These are phyloP conservation scores for Colletotrichum camelliae DNA, from an alignment of 2,329 filamentous ascomycete genomes.

Conservation along the genomic window DNA sequence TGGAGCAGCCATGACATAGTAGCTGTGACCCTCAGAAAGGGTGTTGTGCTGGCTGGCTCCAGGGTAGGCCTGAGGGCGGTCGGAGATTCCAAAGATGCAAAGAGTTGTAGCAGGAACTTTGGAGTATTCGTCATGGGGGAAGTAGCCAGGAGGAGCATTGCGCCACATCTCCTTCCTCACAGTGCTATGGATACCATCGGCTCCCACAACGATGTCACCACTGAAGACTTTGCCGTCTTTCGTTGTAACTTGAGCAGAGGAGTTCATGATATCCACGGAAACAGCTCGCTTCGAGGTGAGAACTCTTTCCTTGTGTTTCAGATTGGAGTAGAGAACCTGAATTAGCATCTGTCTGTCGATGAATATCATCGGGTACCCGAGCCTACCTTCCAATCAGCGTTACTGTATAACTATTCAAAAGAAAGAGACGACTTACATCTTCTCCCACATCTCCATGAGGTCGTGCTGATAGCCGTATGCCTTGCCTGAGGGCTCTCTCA, in stretches of 20 bases:
- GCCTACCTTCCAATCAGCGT: not conserved
- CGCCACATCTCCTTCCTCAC: constrained; percentile 36
- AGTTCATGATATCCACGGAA: not conserved
- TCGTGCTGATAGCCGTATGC: not conserved
- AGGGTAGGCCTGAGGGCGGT: constrained; percentile 5
- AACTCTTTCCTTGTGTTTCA: constrained; percentile 31
- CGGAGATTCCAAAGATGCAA: constrained; percentile 43
- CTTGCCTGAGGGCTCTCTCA: not conserved
- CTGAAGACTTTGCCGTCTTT: constrained; percentile 31
- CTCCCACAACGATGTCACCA: constrained; percentile 41
- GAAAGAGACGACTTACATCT: not conserved
- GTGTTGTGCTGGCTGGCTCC: not conserved
- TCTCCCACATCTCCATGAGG: not conserved
- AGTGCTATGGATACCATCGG: constrained; percentile 45
- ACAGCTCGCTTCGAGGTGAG: constrained; percentile 17
- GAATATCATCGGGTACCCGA: constrained; percentile 36
- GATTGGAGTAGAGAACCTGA: constrained; percentile 35
- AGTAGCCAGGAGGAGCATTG: constrained; percentile 27
- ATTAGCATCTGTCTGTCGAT: constrained; percentile 42
- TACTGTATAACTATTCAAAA: not conserved
- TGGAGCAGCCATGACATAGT: constrained; percentile 34
- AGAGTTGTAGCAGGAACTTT: not conserved
- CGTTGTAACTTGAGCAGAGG: constrained; percentile 31
- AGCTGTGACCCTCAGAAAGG: constrained; percentile 24
- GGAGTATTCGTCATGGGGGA: constrained; percentile 23